These are phyloP conservation scores for Trifolium dubium DNA, from an alignment of 306 rosid species.

Conservation along the genomic window DNA sequence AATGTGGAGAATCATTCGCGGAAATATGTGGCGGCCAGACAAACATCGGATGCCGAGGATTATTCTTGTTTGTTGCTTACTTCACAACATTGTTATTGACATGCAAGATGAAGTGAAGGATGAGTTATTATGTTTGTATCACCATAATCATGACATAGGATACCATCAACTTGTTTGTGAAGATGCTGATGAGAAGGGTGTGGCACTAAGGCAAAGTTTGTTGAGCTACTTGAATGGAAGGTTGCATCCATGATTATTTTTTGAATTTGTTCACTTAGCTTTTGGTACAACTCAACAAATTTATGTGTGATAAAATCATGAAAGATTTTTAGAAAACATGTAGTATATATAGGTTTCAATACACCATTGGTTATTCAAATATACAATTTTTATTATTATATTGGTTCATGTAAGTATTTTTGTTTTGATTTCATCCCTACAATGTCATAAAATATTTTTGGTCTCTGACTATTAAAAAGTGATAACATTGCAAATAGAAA, in stretches of 20 bases:
- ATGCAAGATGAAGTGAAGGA: conserved; percentile 67
- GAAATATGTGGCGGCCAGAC: conserved; percentile 97
- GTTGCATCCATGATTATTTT: conserved; percentile 45
- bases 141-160: conserved; percentile 65
- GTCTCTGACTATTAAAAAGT: too few relatives aligned
- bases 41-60: conserved; percentile 85
- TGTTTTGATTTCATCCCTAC: too few relatives aligned
- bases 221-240: conserved; percentile 61
- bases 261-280: too few relatives aligned
- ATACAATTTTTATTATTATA: too few relatives aligned
- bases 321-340: too few relatives aligned
- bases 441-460: too few relatives aligned
- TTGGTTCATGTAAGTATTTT: too few relatives aligned
- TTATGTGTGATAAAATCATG: too few relatives aligned
- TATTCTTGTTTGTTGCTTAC: conserved; percentile 87
- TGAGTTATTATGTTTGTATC: conserved; percentile 52
- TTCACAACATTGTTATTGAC: conserved; percentile 85
- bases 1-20: conserved; percentile 89
- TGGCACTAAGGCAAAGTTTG: conserved; percentile 64
- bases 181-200: conserved; percentile 63
- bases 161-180: conserved; percentile 76
- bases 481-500: too few relatives aligned
- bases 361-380: too few relatives aligned
- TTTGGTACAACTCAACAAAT: too few relatives aligned
- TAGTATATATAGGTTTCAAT: too few relatives aligned